Percentiles rank a stretch among this genome's conserved stretches.
Evolutionary conservation across 768 basidiomycete genomes (phyloP).

Genomic region (Phanerochaete carnosa): DNA sequence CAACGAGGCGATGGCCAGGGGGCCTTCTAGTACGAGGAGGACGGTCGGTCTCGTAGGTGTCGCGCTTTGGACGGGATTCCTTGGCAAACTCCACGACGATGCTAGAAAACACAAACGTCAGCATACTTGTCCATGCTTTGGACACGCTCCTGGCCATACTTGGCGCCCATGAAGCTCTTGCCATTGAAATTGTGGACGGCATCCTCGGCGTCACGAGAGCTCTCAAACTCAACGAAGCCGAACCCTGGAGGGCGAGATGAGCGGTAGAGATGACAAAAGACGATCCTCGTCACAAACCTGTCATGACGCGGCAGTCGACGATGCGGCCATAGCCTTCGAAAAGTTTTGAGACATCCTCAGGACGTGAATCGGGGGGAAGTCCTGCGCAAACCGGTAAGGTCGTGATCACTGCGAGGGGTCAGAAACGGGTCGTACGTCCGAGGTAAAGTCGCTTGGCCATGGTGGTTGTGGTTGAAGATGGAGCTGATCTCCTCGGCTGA

Average conservation of each 20-base stretch:
- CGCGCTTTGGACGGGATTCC: constrained; percentile 83
- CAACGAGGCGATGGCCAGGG: constrained; percentile 78
- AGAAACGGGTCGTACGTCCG: constrained; percentile 53
- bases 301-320: constrained; percentile 92
- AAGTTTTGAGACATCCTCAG: constrained; percentile 82
- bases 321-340: constrained; percentile 91
- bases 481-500: constrained; percentile 9
- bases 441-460: constrained; percentile 88
- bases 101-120: constrained; percentile 37
- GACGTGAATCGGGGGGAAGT: constrained; percentile 78
- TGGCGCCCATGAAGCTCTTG: constrained; percentile 85
- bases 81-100: constrained; percentile 97
- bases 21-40: constrained; percentile 71
- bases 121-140: background rate
- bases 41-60: constrained; percentile 64
- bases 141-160: constrained; percentile 39
- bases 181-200: constrained; percentile 85
- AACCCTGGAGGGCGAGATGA: constrained; percentile 53
- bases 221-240: constrained; percentile 97
- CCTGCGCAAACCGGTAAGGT: constrained; percentile 37
- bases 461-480: constrained; percentile 28
- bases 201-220: constrained; percentile 91
- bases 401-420: background rate
- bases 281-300: constrained; percentile 51
- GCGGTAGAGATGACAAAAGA: background rate